phyloP scores from a whole-genome alignment of 495 filamentous ascomycete genomes.

The Xylaria castorea region DNA sequence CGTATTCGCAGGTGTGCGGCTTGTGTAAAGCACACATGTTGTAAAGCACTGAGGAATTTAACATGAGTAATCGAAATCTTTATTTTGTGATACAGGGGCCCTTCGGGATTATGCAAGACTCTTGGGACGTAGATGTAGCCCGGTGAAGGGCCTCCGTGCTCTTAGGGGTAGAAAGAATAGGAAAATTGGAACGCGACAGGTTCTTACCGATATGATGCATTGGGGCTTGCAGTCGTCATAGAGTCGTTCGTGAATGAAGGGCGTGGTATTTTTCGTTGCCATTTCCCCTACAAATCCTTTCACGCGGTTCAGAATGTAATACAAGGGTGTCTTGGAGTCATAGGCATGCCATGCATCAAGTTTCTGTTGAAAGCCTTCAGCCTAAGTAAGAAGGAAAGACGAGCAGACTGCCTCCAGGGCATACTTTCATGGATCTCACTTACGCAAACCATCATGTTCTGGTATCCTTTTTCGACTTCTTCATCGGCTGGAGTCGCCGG shows the following conservation, averaged over 20 bases:
- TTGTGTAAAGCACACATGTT: slow-evolving; percentile 37
- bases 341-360: slow-evolving; percentile 39
- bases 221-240: slow-evolving; percentile 35
- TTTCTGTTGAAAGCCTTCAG: slow-evolving; percentile 21
- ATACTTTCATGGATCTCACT: neutral
- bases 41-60: slow-evolving; percentile 32
- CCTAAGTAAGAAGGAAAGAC: neutral
- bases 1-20: slow-evolving; percentile 34
- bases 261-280: slow-evolving; percentile 36
- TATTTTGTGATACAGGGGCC: neutral
- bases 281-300: slow-evolving; percentile 34
- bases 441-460: slow-evolving; percentile 34
- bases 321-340: slow-evolving; percentile 33
- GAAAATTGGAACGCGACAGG: neutral
- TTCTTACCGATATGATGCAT: slow-evolving; percentile 33
- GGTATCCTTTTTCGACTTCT: slow-evolving; percentile 20
- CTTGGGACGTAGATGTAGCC: neutral
- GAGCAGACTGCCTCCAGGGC: neutral
- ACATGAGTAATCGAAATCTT: neutral
- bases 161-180: neutral
- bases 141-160: neutral
- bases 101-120: neutral
- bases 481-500: slow-evolving; percentile 29
- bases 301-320: slow-evolving; percentile 36
- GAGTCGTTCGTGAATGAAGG: slow-evolving; percentile 40